These are phyloP conservation scores for Pichia paraexigua DNA, from an alignment of 805 yeast species.

Conservation along the genomic window DNA sequence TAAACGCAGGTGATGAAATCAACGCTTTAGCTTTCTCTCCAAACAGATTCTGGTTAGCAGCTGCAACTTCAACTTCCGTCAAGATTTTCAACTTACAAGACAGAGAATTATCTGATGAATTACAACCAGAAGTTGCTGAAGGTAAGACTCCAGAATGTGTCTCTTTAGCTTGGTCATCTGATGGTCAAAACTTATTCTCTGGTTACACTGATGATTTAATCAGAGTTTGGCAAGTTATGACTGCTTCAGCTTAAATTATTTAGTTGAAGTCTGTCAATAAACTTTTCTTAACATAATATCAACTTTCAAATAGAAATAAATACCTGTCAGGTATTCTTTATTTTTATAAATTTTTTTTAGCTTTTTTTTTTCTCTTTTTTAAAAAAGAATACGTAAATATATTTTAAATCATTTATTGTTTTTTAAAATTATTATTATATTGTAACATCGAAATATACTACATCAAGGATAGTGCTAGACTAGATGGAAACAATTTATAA, in stretches of 20 bases:
- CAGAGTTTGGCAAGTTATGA: slow-evolving; percentile 99
- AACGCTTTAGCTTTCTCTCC: slow-evolving; percentile 99
- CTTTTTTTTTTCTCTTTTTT: background rate
- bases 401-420: background rate
- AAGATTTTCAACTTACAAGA: slow-evolving; percentile 97
- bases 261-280: background rate
- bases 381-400: background rate
- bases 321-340: background rate
- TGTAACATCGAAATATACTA: background rate
- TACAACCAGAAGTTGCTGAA: slow-evolving; percentile 95
- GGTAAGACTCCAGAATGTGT: slow-evolving; percentile 97
- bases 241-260: slow-evolving; percentile 39
- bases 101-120: slow-evolving; percentile 89
- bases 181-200: slow-evolving; percentile 98
- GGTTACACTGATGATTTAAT: slow-evolving; percentile 99
- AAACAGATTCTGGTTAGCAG: slow-evolving; percentile 99
- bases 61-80: slow-evolving; percentile 97
- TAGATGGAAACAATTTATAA: no score
- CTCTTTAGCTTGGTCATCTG: slow-evolving; percentile 99
- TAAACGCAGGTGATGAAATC: slow-evolving; percentile 92
- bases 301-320: background rate
- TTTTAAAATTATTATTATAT: background rate
- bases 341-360: background rate
- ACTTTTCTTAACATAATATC: background rate
- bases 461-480: no score